Base-by-base conservation (phyloP, 805 yeast species). In the Brettanomyces bruxellensis region DNA sequence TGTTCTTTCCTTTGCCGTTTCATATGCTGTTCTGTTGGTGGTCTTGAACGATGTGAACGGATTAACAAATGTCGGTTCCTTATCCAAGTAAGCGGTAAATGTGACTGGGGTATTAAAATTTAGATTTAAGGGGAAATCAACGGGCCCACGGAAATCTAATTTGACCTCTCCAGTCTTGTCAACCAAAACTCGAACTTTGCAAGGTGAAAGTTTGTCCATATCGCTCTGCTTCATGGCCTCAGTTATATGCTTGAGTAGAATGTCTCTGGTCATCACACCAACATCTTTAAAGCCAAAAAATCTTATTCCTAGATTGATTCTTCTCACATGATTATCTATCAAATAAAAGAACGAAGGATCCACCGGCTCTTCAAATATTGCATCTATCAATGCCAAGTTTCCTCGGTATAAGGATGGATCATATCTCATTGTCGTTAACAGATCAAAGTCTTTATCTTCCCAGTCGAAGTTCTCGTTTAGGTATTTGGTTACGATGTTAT, bases 11-110 rank as follows among this genome's bases (percentile, higher is more conserved):
- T 97, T 66, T 0, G 95, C 83, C 2, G 60, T 69, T 40, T 68
- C 73, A 60, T 90, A 89, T 41, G 72, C 77, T 3, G 67, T 68
- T 51, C 99, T 70, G 24, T 70, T 64, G 0, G 96, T 86, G 0
- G 98, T 91, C 61, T 91, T 91, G 66, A 89, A 84, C 4, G 95
- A 82, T 0, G 96, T 87, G 63, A 85, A 86, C 2, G 86, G 86
- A 2, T 95, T 78, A 1, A 78, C 73, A 40, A 72, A 52, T 1
- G 76, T 70, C 1, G 79, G 69, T 30, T 70, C 62, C 0, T 67
- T 57, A 58, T 85, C 91, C 4, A 89, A 55, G 55, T 77, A 79
- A 0, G 88, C 79, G 22, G 71, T 76, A 81, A 85, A 89, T 0
- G 62, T 47, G 8, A 49, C 53, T 23, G 38, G 40, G 44, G 44